phyloP scores from a whole-genome alignment of 2,329 filamentous ascomycete genomes.

The Alternaria sp. region DNA sequence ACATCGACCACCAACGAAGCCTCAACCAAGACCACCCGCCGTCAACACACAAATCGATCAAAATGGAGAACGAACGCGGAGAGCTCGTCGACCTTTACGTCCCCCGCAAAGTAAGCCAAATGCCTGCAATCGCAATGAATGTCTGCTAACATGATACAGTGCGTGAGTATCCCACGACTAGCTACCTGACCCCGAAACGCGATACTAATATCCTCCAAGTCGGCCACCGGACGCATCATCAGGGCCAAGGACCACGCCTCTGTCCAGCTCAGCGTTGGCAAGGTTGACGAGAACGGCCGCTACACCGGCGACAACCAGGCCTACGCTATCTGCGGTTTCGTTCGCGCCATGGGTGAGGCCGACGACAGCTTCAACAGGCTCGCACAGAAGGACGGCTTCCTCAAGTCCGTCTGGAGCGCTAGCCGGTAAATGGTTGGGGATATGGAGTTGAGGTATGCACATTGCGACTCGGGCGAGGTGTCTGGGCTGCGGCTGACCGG shows the following conservation, averaged over 20 bases:
- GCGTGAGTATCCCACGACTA: constrained; percentile 50
- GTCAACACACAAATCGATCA: constrained; percentile 53
- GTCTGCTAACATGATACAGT: constrained; percentile 12
- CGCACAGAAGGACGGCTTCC: constrained; percentile 91
- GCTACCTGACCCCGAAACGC: constrained; percentile 11
- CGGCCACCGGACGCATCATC: constrained; percentile 83
- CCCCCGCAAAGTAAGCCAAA: constrained; percentile 34
- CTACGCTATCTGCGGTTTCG: constrained; percentile 97
- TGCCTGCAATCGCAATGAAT: neutral
- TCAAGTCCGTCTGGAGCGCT: constrained; percentile 96
- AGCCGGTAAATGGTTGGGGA: constrained; percentile 57
- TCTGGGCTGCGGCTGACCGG: constrained; percentile 23
- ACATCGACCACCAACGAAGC: constrained; percentile 40
- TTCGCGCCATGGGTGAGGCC: constrained; percentile 96
- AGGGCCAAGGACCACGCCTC: constrained; percentile 99
- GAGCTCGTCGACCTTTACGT: constrained; percentile 86
- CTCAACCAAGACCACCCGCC: constrained; percentile 33
- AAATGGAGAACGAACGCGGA: constrained; percentile 99
- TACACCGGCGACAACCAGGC: constrained; percentile 97
- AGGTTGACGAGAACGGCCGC: constrained; percentile 98
- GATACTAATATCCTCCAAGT: constrained; percentile 36
- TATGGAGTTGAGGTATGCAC: constrained; percentile 45
- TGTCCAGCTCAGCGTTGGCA: constrained; percentile 95
- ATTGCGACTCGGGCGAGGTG: neutral
- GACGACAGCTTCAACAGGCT: constrained; percentile 97